These are phyloP conservation scores for Harrya chromipes DNA, from an alignment of 768 basidiomycete genomes.

Conservation along the genomic window DNA sequence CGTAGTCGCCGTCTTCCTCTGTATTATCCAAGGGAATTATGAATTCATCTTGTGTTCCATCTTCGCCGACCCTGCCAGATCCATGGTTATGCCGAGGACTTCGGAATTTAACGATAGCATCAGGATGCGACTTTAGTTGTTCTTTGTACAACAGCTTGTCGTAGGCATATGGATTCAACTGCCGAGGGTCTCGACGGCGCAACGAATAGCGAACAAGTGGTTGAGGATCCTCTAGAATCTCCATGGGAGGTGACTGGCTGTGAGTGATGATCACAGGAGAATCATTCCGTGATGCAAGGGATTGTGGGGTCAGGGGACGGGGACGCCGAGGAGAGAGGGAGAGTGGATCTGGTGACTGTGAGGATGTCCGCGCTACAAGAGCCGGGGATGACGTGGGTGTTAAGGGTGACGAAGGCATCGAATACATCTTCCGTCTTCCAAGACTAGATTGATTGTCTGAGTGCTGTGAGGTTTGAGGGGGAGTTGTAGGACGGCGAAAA, in stretches of 20 bases:
- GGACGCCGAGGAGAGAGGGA: conserved; percentile 8
- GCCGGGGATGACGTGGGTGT: conserved; percentile 19
- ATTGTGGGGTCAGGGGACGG: not conserved
- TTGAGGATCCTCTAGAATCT: conserved; percentile 17
- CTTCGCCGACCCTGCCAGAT: conserved; percentile 26
- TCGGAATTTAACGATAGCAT: conserved; percentile 59
- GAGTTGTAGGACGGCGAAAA: conserved; percentile 10
- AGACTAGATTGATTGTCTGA: conserved; percentile 4
- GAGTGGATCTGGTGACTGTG: conserved; percentile 25
- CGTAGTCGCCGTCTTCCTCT: conserved; percentile 28
- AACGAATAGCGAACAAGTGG: conserved; percentile 47
- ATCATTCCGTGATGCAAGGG: not conserved
- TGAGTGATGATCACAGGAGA: not conserved
- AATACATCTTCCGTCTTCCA: not conserved
- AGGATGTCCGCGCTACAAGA: conserved; percentile 1
- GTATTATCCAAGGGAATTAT: conserved; percentile 18
- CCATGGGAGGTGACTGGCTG: conserved; percentile 1
- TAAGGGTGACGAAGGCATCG: conserved; percentile 17
- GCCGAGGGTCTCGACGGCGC: conserved; percentile 51
- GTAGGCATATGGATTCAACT: conserved; percentile 59
- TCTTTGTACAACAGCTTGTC: conserved; percentile 53
- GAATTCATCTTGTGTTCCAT: conserved; percentile 34
- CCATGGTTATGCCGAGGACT: conserved; percentile 33
- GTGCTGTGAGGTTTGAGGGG: conserved; percentile 15
- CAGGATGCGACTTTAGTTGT: conserved; percentile 52